These are phyloP conservation scores for Dipodascus albidus DNA, from an alignment of 805 yeast species.

Conservation along the genomic window DNA sequence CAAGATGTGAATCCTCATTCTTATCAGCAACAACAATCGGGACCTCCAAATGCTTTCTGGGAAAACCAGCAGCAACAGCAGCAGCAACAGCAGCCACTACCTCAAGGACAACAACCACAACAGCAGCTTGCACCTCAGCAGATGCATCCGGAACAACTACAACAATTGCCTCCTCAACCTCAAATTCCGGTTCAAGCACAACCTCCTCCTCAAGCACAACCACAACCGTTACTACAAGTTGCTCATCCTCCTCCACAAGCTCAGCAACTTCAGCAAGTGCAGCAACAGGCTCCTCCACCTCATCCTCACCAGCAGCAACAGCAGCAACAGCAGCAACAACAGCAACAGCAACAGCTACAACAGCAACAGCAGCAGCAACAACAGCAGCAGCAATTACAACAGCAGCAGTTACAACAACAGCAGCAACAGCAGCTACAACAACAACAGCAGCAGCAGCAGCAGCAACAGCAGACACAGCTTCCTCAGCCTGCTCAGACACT, in stretches of 20 bases:
- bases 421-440: not conserved
- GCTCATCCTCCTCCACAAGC: slow-evolving; percentile 14
- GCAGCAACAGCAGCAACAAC: slow-evolving; percentile 6
- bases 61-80: slow-evolving; percentile 17
- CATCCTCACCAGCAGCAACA: slow-evolving; percentile 7
- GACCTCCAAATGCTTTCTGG: slow-evolving; percentile 42
- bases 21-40: slow-evolving; percentile 35
- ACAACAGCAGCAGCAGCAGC: not conserved
- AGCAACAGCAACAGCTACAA: slow-evolving; percentile 6
- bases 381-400: slow-evolving; percentile 2
- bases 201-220: slow-evolving; percentile 16
- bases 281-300: slow-evolving; percentile 8
- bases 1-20: slow-evolving; percentile 48
- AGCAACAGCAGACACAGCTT: not conserved
- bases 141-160: slow-evolving; percentile 10
- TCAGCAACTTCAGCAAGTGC: slow-evolving; percentile 6
- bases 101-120: slow-evolving; percentile 13
- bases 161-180: slow-evolving; percentile 13
- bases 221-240: slow-evolving; percentile 21
- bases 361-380: slow-evolving; percentile 6
- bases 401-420: not conserved
- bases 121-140: slow-evolving; percentile 14
- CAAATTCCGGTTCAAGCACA: slow-evolving; percentile 11
- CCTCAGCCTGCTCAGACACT: not conserved
- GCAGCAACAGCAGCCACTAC: slow-evolving; percentile 15